Evolutionary conservation across 2,329 filamentous ascomycete species (phyloP).

Genomic region (Ceratocystiopsis minuta): DNA sequence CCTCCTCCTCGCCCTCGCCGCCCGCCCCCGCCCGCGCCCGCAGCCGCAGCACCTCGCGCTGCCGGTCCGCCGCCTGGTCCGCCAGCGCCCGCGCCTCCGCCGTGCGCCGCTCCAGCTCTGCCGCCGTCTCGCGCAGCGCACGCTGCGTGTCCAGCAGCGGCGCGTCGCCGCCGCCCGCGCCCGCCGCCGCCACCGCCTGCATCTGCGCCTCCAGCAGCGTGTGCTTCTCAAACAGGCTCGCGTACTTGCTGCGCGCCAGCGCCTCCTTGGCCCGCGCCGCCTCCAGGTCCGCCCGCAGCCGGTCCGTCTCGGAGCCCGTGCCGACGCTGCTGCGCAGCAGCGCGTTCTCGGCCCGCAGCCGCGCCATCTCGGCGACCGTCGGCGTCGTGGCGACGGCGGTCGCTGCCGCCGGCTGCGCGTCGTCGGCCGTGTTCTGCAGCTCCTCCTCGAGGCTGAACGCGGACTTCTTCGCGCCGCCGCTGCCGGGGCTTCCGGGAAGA

Average conservation of each 20-base stretch:
- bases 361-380: constrained; percentile 25
- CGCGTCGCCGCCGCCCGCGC: constrained; percentile 29
- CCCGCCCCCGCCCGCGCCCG: constrained; percentile 36
- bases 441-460: constrained; percentile 40
- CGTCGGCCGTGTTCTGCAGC: constrained; percentile 29
- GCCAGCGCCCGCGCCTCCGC: constrained; percentile 27
- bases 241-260: constrained; percentile 34
- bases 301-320: constrained; percentile 33
- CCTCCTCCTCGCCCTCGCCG: constrained; percentile 33
- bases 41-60: constrained; percentile 35
- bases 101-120: constrained; percentile 30
- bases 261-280: constrained; percentile 31
- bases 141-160: constrained; percentile 33
- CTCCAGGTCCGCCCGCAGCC: constrained; percentile 37
- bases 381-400: constrained; percentile 27
- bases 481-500: background rate
- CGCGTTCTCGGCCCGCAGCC: constrained; percentile 43
- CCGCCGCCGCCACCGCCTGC: constrained; percentile 31
- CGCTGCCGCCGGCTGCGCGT: constrained; percentile 20
- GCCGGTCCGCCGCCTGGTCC: constrained; percentile 30
- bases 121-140: constrained; percentile 24
- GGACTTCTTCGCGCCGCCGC: constrained; percentile 10
- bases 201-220: constrained; percentile 40
- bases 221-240: constrained; percentile 39
- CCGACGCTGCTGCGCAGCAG: constrained; percentile 36